Evolutionary conservation across 2,329 filamentous ascomycete genomes (phyloP).

Genomic region (Podosphaera xanthii): DNA sequence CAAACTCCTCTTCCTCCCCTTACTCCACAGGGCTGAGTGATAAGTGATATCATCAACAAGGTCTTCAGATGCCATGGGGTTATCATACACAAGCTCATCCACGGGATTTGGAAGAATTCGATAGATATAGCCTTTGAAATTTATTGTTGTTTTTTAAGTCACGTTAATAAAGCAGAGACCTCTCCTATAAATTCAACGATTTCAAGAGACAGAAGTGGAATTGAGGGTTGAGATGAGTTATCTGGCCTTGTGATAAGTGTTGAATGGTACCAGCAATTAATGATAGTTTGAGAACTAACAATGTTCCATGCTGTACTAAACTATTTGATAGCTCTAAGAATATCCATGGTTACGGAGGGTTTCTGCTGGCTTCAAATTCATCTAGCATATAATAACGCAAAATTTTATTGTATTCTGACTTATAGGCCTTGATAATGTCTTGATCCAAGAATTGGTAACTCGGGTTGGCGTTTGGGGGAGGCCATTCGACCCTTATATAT

Average conservation of each 20-base stretch:
- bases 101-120: too few species aligned
- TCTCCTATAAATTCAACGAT: too few species aligned
- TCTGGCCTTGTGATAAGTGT: not conserved
- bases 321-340: not conserved
- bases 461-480: not conserved
- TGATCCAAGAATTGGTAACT: not conserved
- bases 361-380: not conserved
- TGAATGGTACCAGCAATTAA: not conserved
- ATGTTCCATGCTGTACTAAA: not conserved
- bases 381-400: not conserved
- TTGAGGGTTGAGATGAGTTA: too few species aligned
- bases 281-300: not conserved
- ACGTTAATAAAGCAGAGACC: too few species aligned
- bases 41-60: too few species aligned
- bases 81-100: too few species aligned
- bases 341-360: not conserved
- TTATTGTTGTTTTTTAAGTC: too few species aligned
- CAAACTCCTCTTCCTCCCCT: too few species aligned
- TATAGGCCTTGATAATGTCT: constrained; percentile 1
- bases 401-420: not conserved
- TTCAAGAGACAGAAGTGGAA: too few species aligned
- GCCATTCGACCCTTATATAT: not conserved
- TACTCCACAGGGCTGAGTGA: too few species aligned
- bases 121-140: too few species aligned
- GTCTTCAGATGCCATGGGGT: too few species aligned